Conservation (phyloP, 257 asterid species). For the Lithospermum erythrorhizon region DNA sequence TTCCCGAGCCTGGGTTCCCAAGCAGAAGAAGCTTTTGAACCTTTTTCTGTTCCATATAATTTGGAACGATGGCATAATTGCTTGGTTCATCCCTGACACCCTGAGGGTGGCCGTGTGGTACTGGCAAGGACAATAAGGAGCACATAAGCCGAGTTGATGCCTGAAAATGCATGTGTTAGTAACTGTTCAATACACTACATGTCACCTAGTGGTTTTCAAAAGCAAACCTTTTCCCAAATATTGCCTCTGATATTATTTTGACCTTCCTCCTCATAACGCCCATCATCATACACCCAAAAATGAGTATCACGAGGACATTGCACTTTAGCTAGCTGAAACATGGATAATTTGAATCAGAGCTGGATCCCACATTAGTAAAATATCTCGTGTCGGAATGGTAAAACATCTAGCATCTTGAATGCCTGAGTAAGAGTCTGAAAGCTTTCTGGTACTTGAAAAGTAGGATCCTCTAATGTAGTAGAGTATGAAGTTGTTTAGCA, state of each 20-base stretch:
- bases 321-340: constrained; percentile 58
- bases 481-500: not conserved
- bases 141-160: constrained; percentile 56
- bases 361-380: not conserved
- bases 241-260: constrained; percentile 68
- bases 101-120: constrained; percentile 37
- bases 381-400: not conserved
- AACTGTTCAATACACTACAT: not conserved
- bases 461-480: not conserved
- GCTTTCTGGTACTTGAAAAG: not conserved
- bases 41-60: constrained; percentile 30
- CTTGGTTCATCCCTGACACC: constrained; percentile 23
- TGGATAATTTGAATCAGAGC: constrained; percentile 10
- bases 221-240: constrained; percentile 70
- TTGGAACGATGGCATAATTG: constrained; percentile 21
- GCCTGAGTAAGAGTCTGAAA: not conserved
- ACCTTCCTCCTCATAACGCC: constrained; percentile 83
- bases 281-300: constrained; percentile 86
- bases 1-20: constrained; percentile 59
- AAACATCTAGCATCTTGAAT: not conserved
- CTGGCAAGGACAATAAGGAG: constrained; percentile 57
- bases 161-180: constrained; percentile 29
- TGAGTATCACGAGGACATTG: constrained; percentile 53
- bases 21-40: constrained; percentile 51
- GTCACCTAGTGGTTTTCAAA: not conserved